phyloP scores from a whole-genome alignment of 805 yeast genomes.

The Candida nanaspora region DNA sequence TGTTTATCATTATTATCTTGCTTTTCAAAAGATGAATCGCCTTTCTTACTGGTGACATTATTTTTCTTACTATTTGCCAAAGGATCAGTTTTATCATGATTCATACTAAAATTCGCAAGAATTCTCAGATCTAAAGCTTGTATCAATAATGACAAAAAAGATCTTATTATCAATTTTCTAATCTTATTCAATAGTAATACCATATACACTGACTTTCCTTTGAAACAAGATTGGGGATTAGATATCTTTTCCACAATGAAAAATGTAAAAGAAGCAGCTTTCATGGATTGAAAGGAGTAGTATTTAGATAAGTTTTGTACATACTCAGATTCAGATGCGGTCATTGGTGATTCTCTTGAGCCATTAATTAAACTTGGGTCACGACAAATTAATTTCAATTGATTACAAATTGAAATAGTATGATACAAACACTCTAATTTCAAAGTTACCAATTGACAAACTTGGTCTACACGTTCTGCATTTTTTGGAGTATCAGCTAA shows the following conservation, averaged over 20 bases:
- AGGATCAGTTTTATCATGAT: too few relatives aligned
- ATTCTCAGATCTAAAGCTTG: background rate
- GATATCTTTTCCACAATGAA: background rate
- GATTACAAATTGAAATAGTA: background rate
- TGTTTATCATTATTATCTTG: too few relatives aligned
- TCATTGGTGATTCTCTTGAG: background rate
- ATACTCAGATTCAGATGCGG: background rate
- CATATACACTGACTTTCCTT: background rate
- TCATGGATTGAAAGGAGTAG: background rate
- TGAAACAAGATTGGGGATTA: background rate
- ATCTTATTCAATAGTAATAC: background rate
- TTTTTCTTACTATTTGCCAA: too few relatives aligned
- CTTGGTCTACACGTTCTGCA: background rate
- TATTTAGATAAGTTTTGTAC: background rate
- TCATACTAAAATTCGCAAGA: background rate
- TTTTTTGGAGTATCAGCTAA: background rate
- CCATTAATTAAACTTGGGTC: background rate
- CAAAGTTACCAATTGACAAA: background rate
- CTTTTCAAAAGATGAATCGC: background rate
- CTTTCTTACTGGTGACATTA: too few relatives aligned
- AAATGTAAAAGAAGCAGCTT: background rate
- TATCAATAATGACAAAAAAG: background rate
- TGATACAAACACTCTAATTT: constrained; percentile 1
- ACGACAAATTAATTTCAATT: background rate
- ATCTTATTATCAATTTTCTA: background rate